Conservation (phyloP, 2,329 filamentous ascomycete species). For the Ceratocystiopsis sp. region DNA sequence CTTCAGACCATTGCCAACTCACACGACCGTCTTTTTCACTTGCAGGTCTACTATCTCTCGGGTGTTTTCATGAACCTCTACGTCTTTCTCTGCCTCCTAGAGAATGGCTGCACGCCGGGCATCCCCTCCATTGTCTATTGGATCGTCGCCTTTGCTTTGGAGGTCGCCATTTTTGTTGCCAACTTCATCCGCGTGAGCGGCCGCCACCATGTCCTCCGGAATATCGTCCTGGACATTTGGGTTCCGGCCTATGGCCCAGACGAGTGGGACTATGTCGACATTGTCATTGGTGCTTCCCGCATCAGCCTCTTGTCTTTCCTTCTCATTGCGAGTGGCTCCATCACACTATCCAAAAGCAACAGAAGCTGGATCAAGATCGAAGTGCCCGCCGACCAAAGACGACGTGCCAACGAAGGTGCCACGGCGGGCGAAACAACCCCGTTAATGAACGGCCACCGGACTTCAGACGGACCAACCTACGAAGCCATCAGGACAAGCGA, state of each 20-base stretch:
- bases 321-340: too few species aligned
- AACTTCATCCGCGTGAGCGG: slow-evolving; percentile 53
- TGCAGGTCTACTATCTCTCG: slow-evolving; percentile 9
- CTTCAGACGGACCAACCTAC: slow-evolving; percentile 15
- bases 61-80: slow-evolving; percentile 9
- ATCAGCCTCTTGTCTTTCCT: slow-evolving; percentile 24
- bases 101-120: slow-evolving; percentile 60
- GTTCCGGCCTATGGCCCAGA: slow-evolving; percentile 17
- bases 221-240: slow-evolving; percentile 22
- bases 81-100: slow-evolving; percentile 37
- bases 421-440: slow-evolving; percentile 41
- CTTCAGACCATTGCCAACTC: not conserved
- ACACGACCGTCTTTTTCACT: not conserved
- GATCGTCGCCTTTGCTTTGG: slow-evolving; percentile 54
- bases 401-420: slow-evolving; percentile 3
- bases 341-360: slow-evolving; percentile 4
- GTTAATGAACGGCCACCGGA: slow-evolving; percentile 26
- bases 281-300: slow-evolving; percentile 50
- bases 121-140: slow-evolving; percentile 67
- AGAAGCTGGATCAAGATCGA: slow-evolving; percentile 12
- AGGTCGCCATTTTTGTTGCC: slow-evolving; percentile 52
- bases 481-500: slow-evolving; percentile 1
- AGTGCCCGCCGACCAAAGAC: too few species aligned
- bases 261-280: slow-evolving; percentile 46
- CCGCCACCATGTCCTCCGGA: slow-evolving; percentile 15